Evolutionary conservation across 176 grass and related monocot genomes (phyloP).

Genomic region (Aechmea fasciata): DNA sequence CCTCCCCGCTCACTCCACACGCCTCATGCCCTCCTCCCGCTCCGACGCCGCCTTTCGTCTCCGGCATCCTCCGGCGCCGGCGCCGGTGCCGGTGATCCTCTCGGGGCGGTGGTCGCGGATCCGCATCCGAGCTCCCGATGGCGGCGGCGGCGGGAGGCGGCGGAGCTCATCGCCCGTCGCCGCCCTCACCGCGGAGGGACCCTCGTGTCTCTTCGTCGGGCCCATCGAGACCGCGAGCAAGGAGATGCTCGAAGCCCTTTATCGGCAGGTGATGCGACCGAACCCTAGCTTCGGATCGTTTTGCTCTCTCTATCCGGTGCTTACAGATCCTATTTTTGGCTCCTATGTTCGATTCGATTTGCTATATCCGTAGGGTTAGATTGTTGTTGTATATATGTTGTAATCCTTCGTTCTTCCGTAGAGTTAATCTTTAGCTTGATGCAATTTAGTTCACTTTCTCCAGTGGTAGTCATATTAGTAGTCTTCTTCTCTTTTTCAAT

Average conservation of each 20-base stretch:
- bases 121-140: constrained; percentile 3
- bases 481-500: no score
- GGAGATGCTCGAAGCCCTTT: constrained; percentile 91
- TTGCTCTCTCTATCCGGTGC: not conserved
- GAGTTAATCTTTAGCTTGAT: no score
- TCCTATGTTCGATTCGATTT: no score
- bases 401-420: no score
- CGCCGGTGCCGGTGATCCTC: not conserved
- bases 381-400: no score
- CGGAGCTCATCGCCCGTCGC: not conserved
- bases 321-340: not conserved
- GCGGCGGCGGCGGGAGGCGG: constrained; percentile 2
- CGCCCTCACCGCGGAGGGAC: constrained; percentile 34
- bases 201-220: constrained; percentile 88
- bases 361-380: no score
- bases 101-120: constrained; percentile 1
- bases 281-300: not conserved
- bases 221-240: constrained; percentile 91
- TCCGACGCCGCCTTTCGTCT: constrained; percentile 23
- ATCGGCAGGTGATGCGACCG: constrained; percentile 44
- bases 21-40: constrained; percentile 10
- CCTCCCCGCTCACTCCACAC: not conserved
- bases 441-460: no score
- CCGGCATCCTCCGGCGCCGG: constrained; percentile 4
- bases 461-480: no score